phyloP scores from a whole-genome alignment of 2,329 filamentous ascomycete genomes.

The Endothia cerciana region DNA sequence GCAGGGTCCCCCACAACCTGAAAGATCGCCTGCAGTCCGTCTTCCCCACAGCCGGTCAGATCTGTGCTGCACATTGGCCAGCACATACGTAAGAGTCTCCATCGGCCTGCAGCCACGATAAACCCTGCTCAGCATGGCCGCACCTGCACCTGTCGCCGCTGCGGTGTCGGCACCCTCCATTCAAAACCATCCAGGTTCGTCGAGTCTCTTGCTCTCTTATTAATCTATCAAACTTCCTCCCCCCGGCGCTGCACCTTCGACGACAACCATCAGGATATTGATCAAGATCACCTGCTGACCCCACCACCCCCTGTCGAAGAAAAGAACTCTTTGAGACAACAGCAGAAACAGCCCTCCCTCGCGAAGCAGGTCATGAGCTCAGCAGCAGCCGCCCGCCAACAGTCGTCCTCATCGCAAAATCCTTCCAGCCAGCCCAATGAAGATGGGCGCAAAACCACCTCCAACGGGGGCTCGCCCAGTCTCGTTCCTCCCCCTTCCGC shows the following conservation, averaged over 20 bases:
- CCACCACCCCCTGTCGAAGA: background rate
- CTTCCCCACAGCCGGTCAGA: constrained; percentile 8
- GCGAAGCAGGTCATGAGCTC: constrained; percentile 42
- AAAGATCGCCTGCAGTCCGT: constrained; percentile 13
- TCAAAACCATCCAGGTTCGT: constrained; percentile 25
- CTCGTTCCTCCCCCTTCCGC: constrained; percentile 33
- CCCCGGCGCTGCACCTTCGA: background rate
- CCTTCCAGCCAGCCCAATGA: constrained; percentile 32
- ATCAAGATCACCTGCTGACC: constrained; percentile 15
- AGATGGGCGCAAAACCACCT: constrained; percentile 30
- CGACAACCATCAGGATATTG: background rate
- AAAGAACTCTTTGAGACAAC: constrained; percentile 2
- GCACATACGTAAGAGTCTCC: constrained; percentile 21
- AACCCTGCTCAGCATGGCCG: constrained; percentile 17
- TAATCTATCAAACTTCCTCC: background rate
- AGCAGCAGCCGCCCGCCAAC: constrained; percentile 36
- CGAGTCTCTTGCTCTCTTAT: constrained; percentile 8
- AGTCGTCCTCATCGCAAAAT: constrained; percentile 37
- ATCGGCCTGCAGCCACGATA: constrained; percentile 6
- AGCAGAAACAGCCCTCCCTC: constrained; percentile 33
- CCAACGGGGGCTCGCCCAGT: constrained; percentile 31
- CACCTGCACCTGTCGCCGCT: constrained; percentile 12
- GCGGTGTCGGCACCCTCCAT: constrained; percentile 25
- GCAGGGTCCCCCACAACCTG: constrained; percentile 14
- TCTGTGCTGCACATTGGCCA: constrained; percentile 17